Percentiles rank a stretch among this genome's conserved stretches.
phyloP scores from a whole-genome alignment of 2,329 filamentous ascomycete species.

The Exophiala calicioides region DNA sequence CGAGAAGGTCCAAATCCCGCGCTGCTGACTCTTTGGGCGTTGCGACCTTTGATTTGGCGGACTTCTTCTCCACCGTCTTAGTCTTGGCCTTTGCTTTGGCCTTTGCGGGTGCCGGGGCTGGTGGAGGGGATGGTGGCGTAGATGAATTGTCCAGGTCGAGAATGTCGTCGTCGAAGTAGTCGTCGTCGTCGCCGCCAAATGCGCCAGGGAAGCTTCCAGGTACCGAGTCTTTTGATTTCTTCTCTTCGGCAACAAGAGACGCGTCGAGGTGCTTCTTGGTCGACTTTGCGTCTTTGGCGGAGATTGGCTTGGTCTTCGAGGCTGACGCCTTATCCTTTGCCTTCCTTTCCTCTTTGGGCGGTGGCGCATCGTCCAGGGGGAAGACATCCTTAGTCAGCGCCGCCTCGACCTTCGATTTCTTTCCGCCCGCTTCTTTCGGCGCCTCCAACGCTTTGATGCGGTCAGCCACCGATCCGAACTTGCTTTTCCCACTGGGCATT shows the following conservation, averaged over 20 bases:
- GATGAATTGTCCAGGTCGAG: slow-evolving; percentile 36
- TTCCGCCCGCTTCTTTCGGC: slow-evolving; percentile 43
- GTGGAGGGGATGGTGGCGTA: no score
- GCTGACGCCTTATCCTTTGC: slow-evolving; percentile 37
- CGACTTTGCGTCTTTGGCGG: slow-evolving; percentile 29
- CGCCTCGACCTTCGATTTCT: slow-evolving; percentile 40
- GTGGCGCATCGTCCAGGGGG: slow-evolving; percentile 41
- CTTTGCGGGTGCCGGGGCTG: slow-evolving; percentile 23
- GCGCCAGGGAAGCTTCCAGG: slow-evolving; percentile 61
- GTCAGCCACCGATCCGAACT: slow-evolving; percentile 52
- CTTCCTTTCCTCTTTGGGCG: slow-evolving; percentile 46
- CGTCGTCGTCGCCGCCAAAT: slow-evolving; percentile 51
- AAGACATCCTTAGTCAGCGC: slow-evolving; percentile 40
- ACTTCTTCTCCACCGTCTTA: slow-evolving; percentile 23
- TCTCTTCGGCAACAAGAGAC: slow-evolving; percentile 36
- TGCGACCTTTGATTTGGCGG: slow-evolving; percentile 35
- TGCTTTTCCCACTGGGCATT: slow-evolving; percentile 42
- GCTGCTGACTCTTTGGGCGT: slow-evolving; percentile 30
- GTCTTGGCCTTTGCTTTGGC: slow-evolving; percentile 24
- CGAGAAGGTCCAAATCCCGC: slow-evolving; percentile 32
- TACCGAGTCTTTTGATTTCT: slow-evolving; percentile 45
- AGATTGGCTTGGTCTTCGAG: slow-evolving; percentile 36
- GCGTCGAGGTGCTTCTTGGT: slow-evolving; percentile 27
- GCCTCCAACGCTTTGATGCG: slow-evolving; percentile 53
- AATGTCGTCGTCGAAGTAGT: slow-evolving; percentile 37